Evolutionary conservation across 257 asterid species (phyloP).

Genomic region (Solanum medicagineum): DNA sequence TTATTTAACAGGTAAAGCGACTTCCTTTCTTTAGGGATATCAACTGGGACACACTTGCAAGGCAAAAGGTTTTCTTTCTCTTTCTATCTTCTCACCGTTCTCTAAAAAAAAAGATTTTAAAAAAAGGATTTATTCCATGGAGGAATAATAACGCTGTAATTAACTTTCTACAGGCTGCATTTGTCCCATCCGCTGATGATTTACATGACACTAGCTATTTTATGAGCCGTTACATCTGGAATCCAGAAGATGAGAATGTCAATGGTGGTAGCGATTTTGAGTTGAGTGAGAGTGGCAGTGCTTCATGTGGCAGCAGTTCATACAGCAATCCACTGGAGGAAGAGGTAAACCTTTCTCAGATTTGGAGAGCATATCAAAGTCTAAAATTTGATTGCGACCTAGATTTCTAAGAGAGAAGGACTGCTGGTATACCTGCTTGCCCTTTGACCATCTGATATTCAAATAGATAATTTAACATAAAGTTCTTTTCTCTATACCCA

Average conservation of each 20-base stretch:
- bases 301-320: conserved; percentile 70
- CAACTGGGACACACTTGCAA: conserved; percentile 82
- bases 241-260: conserved; percentile 66
- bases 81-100: not conserved
- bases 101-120: not conserved
- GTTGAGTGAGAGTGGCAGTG: conserved; percentile 56
- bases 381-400: not conserved
- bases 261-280: conserved; percentile 69
- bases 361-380: not conserved
- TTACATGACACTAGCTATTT: conserved; percentile 90
- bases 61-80: conserved; percentile 67
- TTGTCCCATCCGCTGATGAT: conserved; percentile 75
- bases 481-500: not conserved
- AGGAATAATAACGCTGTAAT: not conserved
- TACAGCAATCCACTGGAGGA: conserved; percentile 65
- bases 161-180: conserved; percentile 60
- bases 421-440: not conserved
- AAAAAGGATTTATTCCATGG: not conserved
- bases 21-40: conserved; percentile 68
- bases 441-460: not conserved
- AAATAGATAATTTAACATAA: not conserved
- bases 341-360: conserved; percentile 37
- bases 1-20: conserved; percentile 53
- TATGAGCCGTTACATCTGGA: conserved; percentile 96
- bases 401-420: not conserved